Percentiles rank a stretch among this genome's conserved stretches.
phyloP scores from a whole-genome alignment of 2,329 filamentous ascomycete genomes.

The Orbilia quercus region DNA sequence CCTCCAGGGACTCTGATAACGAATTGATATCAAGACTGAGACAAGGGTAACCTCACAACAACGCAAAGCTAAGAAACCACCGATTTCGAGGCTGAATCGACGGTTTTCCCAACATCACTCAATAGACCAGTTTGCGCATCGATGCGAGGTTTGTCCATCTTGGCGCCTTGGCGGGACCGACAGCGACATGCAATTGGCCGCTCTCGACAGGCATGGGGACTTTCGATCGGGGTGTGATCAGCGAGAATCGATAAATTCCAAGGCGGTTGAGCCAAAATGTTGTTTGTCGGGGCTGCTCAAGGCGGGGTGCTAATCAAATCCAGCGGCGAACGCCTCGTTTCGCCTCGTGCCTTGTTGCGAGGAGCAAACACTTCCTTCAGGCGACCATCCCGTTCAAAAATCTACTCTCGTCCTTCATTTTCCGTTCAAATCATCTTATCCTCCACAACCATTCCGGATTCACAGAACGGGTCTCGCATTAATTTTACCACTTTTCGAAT shows the following conservation, averaged over 20 bases:
- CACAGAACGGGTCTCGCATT: slow-evolving; percentile 36
- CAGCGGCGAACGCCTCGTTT: slow-evolving; percentile 42
- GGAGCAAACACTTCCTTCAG: neutral
- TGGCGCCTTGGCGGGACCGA: slow-evolving; percentile 44
- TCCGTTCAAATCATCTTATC: slow-evolving; percentile 1
- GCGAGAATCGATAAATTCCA: slow-evolving; percentile 8
- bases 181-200: slow-evolving; percentile 29
- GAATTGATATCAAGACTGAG: no score
- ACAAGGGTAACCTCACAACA: slow-evolving; percentile 1
- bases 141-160: slow-evolving; percentile 54
- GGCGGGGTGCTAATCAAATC: slow-evolving; percentile 24
- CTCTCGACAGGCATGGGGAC: slow-evolving; percentile 22
- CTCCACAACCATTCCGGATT: slow-evolving; percentile 11
- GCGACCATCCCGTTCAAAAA: slow-evolving; percentile 12
- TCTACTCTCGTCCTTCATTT: neutral
- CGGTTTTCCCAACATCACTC: slow-evolving; percentile 29
- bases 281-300: slow-evolving; percentile 19
- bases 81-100: slow-evolving; percentile 33
- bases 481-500: slow-evolving; percentile 15
- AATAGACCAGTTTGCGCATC: slow-evolving; percentile 38
- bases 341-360: no score
- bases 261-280: slow-evolving; percentile 3
- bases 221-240: neutral
- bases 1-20: neutral
- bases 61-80: slow-evolving; percentile 16